Base-by-base conservation (phyloP, 2,329 filamentous ascomycete species). In the Penicillium brasilianum region DNA sequence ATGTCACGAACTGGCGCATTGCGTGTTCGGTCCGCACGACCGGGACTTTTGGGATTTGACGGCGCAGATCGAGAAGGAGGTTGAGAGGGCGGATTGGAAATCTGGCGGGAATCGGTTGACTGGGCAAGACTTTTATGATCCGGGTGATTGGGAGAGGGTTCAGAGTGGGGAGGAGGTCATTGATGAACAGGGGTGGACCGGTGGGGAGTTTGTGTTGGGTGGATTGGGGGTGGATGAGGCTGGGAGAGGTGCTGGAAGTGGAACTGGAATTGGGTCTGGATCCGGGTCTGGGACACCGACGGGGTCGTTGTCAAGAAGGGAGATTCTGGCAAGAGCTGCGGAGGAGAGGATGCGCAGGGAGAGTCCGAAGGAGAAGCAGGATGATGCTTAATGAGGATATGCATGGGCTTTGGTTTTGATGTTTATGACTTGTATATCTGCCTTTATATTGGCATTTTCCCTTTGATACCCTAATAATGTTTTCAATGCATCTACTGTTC, bases 1-100 rank as follows among this genome's bases (percentile, higher is more conserved):
- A 13, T 98, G 94, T 73, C 95, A 99, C 79, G 95, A 99, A 80
- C 83, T 99, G 18, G 90, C 93, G 66, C 95, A 99, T 77, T 97
- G 97, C 70, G 91, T 97, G 10, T 89, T 90, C 78, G 84, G 90
- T 0, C 87, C 90, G 0, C 95, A 99, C 76, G 93, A 98, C 76
- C 82, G 87, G 18, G 81, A 90, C 50, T 99, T 99, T 72, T 98
- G 95, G 94, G 86, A 92, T 56, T 76, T 99, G 70, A 97, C 91
- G 67, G 88, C 88, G 68, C 85, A 90, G 80, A 96, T 97, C 71
- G 93, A 98, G 81, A 84, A 84, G 54, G 94, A 97, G 81, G 94
- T 97, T 3, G 89, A 90, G 59, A 81, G 80, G 52, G 90, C 86
- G 16, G 93, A 97, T 80, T 96, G 91, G 88, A 89, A 83, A 71